Base-by-base conservation (phyloP, 371 early-diverging fungal species). In the Saksenaea vasiformis region DNA sequence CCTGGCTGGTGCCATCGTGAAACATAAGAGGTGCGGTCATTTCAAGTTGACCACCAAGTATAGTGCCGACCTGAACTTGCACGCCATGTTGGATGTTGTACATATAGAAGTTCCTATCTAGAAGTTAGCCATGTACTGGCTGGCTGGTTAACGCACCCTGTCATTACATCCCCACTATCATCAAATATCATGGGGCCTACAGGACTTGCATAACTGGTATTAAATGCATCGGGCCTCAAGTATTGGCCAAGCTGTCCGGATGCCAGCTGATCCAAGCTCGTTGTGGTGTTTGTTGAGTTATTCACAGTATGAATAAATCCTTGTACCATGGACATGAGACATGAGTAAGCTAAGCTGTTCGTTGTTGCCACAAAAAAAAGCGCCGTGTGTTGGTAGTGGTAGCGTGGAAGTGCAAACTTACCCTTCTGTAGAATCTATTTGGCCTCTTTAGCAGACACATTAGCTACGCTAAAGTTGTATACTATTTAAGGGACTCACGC, bases 161-260 rank as follows among this genome's bases (percentile, higher is more conserved):
- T 41, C 14, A 64, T 56, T 7, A 71, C 68, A 61, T 78, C 78
- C 3, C 78, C 78, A 17, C 68, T 68, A 9, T 65, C 60, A 35
- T 75, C 75, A 60, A 78, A 69, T 9, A 67, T 38, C 66, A 78
- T 72, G 0, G 78, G 78, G 8, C 78, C 78, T 3, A 71, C 75
- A 2, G 78, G 78, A 8, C 78, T 75, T 3, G 68, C 66, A 34
- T 78, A 78, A 26, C 73, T 71, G 10, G 67, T 66, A 31, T 78
- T 78, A 71, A 78, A 75, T 1, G 61, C 59, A 2, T 54, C 19
- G 0, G 78, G 78, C 14, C 22, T 56, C 47, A 78, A 47, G 22
- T 53, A 37, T 5, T 36, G 2, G 0, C 73, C 68, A 4, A 72
- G 27, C 24, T 63, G 59, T 1, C 73, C 73, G 8, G 56, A 56